A percentile compares a stretch with the other conserved stretches of the same genome.
phyloP scores from a whole-genome alignment of 805 yeast species.

The Diddensiella transvaalensis region DNA sequence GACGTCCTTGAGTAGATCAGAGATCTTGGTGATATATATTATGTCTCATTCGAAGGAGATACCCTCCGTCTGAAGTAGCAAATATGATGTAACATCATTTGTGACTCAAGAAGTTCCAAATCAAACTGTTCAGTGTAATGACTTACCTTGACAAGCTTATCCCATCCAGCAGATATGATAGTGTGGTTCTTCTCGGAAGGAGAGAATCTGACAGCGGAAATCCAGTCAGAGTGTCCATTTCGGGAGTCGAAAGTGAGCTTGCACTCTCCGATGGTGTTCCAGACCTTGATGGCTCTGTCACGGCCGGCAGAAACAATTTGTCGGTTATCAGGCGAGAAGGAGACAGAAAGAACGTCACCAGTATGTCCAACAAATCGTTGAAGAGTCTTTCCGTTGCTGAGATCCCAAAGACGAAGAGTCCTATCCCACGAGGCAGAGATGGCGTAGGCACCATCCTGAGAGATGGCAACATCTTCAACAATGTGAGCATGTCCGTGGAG shows the following conservation, averaged over 20 bases:
- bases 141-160: constrained; percentile 98
- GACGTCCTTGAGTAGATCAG: constrained; percentile 52
- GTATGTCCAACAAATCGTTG: constrained; percentile 97
- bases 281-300: constrained; percentile 97
- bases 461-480: constrained; percentile 95
- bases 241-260: constrained; percentile 68
- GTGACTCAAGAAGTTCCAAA: too few species aligned
- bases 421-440: constrained; percentile 99
- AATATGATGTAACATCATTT: constrained; percentile 80
- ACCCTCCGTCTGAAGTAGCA: constrained; percentile 95
- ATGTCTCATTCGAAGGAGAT: constrained; percentile 86
- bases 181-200: constrained; percentile 66
- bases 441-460: constrained; percentile 97
- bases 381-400: constrained; percentile 88
- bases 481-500: constrained; percentile 99
- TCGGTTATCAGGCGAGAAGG: constrained; percentile 94
- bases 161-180: constrained; percentile 98
- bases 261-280: constrained; percentile 99
- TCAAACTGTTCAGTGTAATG: too few species aligned
- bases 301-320: constrained; percentile 98
- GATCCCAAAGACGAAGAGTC: constrained; percentile 98
- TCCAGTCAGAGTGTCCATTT: constrained; percentile 98
- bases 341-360: constrained; percentile 95
- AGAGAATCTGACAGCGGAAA: constrained; percentile 94
- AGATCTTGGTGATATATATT: constrained; percentile 92